Evolutionary conservation across 169 alveolate genomes (phyloP), one percentile per base, ranked within the genome.

Genomic region (Cryptosporidium ubiquitum): DNA sequence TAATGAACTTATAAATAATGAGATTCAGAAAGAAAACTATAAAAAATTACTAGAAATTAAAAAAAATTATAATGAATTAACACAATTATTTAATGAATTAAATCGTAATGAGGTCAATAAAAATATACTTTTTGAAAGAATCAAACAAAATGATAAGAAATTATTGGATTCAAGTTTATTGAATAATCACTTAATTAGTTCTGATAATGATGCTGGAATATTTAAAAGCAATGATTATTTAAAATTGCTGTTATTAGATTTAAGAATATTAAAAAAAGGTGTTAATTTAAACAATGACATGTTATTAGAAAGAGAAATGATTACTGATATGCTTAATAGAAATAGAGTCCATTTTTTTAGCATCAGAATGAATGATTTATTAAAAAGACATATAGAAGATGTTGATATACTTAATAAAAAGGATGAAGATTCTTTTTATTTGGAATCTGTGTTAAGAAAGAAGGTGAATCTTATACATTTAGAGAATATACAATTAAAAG

Each of bases 381-480:
- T 79, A 14, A 23, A 58, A 61, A 44, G 89, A 20, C 89, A 79
- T 23, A 58, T 61, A 4, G 89, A 79, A 26, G 89, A 79, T 39
- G 52, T 40, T 18, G 68, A 79, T 23, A 39, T 35, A 79, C 51
- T 79, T 33, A 79, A 79, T 20, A 79, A 64, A 64, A 79, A 79
- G 47, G 89, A 79, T 47, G 68, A 79, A 29, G 89, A 79, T 47
- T 58, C 71, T 3, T 79, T 60, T n/a, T 79, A 79, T 61, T n/a
- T 79, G 0, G 89, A 79, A 64, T 44, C 40, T 64, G 61, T 79
- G 18, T 37, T 79, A 20, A 79, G 89, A 64, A 79, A 79, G 35
- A 64, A 61, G 61, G 64, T 79, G 9, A 79, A 79, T 58, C 55
- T 35, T 3, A 79, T 64, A 79, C 64, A 79, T 61, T 61, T 60